Conservation (phyloP, 1,139 yeast species). For the Scheffersomyces illinoinensis region DNA sequence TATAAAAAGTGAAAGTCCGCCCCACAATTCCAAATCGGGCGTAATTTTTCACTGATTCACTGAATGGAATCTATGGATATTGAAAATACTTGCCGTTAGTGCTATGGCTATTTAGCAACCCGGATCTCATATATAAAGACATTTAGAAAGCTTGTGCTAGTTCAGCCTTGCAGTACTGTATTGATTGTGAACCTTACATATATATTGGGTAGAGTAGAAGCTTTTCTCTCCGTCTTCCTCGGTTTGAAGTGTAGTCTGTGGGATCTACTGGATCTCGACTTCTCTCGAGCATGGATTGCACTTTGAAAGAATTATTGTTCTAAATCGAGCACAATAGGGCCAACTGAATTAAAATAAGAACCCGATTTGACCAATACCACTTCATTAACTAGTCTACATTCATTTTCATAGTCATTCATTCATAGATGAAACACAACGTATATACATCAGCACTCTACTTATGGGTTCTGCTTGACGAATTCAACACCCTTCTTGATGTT, state of each 20-base stretch:
- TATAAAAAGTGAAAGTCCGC: not conserved
- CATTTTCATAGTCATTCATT: slow-evolving; percentile 3
- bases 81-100: not conserved
- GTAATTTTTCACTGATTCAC: not conserved
- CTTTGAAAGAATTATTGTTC: too few relatives aligned
- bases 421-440: not conserved
- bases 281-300: not conserved
- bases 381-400: not conserved
- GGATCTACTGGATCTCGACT: not conserved
- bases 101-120: not conserved
- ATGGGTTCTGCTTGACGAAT: slow-evolving; percentile 55
- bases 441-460: slow-evolving; percentile 11
- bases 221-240: not conserved
- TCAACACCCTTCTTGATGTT: slow-evolving; percentile 63
- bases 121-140: not conserved
- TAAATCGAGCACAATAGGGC: too few relatives aligned
- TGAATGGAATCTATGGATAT: not conserved
- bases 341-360: too few relatives aligned
- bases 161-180: not conserved
- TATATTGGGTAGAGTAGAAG: not conserved
- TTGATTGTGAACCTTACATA: not conserved
- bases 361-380: not conserved
- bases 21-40: not conserved
- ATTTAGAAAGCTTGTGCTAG: not conserved
- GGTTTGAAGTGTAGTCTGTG: not conserved